Evolutionary conservation across 2,329 filamentous ascomycete genomes (phyloP).

Genomic region (Botrytis medusae): DNA sequence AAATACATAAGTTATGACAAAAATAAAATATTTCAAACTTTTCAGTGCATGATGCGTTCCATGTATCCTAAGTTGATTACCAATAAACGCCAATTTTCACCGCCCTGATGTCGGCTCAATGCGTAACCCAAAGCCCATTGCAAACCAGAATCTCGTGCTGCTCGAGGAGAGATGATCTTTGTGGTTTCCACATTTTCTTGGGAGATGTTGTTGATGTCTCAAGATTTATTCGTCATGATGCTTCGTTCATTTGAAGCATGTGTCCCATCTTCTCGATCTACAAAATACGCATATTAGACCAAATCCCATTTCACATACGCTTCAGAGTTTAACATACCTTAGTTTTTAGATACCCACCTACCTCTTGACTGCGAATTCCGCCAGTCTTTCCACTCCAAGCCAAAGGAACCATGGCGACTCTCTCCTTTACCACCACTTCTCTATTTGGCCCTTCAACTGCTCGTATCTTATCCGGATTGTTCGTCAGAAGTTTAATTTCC

Average conservation of each 20-base stretch:
- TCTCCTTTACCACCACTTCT: conserved; percentile 82
- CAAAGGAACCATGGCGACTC: conserved; percentile 92
- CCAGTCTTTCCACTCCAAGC: conserved; percentile 80
- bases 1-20: background rate
- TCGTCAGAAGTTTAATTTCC: conserved; percentile 83
- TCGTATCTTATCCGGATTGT: conserved; percentile 95
- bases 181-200: background rate
- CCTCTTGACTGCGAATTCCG: conserved; percentile 82
- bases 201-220: background rate
- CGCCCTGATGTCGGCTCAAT: background rate
- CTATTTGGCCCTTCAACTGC: conserved; percentile 89
- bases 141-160: background rate
- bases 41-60: conserved; percentile 10
- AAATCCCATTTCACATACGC: no score
- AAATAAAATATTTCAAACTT: background rate
- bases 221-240: conserved; percentile 22
- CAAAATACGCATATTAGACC: conserved; percentile 15
- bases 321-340: conserved; percentile 63
- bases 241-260: conserved; percentile 59
- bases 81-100: background rate
- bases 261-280: conserved; percentile 89
- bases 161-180: background rate
- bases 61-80: conserved; percentile 4
- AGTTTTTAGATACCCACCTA: conserved; percentile 90
- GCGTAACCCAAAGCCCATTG: background rate